Conservation (phyloP, 1,284 basidiomycete species). For the Irpex lacteus region DNA sequence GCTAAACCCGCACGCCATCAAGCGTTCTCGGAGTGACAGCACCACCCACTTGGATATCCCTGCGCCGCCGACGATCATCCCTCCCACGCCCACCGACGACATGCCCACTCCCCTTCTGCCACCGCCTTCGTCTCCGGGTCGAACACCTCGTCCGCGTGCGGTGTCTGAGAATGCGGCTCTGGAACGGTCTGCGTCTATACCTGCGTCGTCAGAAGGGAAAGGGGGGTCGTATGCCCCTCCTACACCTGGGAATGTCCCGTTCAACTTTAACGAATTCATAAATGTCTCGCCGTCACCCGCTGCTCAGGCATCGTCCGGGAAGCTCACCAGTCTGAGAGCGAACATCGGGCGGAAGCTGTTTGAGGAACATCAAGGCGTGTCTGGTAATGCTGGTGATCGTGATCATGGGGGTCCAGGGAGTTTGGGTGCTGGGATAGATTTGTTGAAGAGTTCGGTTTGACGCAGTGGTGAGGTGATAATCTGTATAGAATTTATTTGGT, state of each 20-base stretch:
- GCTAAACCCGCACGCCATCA: conserved; percentile 8
- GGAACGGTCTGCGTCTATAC: conserved; percentile 12
- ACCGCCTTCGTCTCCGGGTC: conserved; percentile 28
- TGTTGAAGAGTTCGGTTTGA: conserved; percentile 37
- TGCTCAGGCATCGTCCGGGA: conserved; percentile 30
- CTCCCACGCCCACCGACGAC: conserved; percentile 36
- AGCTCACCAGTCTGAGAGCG: conserved; percentile 48
- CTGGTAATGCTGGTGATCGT: conserved; percentile 7
- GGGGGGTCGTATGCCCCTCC: conserved; percentile 27
- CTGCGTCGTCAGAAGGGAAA: conserved; percentile 2
- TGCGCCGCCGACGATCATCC: conserved; percentile 27
- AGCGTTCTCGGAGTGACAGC: not conserved
- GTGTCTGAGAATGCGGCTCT: conserved; percentile 8
- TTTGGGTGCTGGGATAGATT: conserved; percentile 48
- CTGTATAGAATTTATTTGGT: not conserved
- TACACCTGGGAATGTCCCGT: conserved; percentile 40
- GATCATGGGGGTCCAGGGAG: conserved; percentile 17
- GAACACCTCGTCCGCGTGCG: conserved; percentile 6
- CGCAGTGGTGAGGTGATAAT: not conserved
- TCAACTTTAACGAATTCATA: conserved; percentile 71
- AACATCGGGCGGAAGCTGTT: conserved; percentile 69
- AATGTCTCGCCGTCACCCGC: conserved; percentile 68
- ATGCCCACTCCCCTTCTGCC: conserved; percentile 26
- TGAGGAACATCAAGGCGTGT: conserved; percentile 54
- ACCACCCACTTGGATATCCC: not conserved